phyloP scores from a whole-genome alignment of 352 stramenopile species.

The Phytopythium montanum region DNA sequence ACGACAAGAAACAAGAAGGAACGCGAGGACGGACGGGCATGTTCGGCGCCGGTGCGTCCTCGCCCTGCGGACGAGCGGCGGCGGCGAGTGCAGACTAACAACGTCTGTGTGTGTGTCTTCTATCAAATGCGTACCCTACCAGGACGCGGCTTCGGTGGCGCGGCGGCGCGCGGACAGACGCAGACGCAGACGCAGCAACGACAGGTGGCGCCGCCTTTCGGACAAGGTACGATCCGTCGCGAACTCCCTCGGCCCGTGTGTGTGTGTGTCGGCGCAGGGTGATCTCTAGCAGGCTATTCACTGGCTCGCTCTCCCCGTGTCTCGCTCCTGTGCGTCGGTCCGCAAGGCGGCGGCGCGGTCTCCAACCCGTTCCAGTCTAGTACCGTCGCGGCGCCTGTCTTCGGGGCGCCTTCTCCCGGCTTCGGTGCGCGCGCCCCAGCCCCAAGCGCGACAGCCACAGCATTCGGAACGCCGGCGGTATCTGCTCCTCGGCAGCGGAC shows the following conservation, averaged over 20 bases:
- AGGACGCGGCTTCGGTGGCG: slow-evolving; percentile 4
- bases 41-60: slow-evolving; percentile 39
- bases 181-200: slow-evolving; percentile 10
- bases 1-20: no score
- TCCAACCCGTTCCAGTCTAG: slow-evolving; percentile 30
- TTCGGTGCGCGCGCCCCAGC: slow-evolving; percentile 15
- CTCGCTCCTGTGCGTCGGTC: not conserved
- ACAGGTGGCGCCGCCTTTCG: slow-evolving; percentile 41
- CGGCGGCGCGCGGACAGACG: slow-evolving; percentile 6
- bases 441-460: not conserved
- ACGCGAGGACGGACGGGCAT: slow-evolving; percentile 11
- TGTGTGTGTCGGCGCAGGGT: not conserved
- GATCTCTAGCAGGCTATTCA: not conserved
- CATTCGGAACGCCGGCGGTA: not conserved
- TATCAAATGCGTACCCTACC: no score
- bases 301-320: not conserved
- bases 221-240: slow-evolving; percentile 31
- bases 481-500: not conserved
- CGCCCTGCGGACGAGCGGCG: no score
- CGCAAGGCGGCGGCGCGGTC: not conserved
- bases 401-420: slow-evolving; percentile 7
- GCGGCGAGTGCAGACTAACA: not conserved
- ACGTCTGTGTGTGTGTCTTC: not conserved
- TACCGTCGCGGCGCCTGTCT: not conserved
- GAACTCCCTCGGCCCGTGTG: not conserved